These are phyloP conservation scores for Salix viminalis DNA, from an alignment of 345 rosid species.

Conservation along the genomic window DNA sequence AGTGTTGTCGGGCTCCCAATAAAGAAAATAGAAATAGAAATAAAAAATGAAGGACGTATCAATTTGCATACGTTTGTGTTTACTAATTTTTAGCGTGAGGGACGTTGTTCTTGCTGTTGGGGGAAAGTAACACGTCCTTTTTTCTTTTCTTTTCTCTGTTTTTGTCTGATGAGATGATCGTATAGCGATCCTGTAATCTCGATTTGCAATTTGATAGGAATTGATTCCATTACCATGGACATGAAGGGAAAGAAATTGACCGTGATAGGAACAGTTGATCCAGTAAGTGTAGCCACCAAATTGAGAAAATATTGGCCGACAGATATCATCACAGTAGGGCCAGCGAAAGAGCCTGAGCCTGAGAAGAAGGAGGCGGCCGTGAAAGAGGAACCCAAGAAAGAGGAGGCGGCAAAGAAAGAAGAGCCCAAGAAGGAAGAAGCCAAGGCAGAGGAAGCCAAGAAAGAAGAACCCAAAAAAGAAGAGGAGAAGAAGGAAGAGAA, in stretches of 20 bases:
- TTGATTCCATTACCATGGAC: conserved; percentile 76
- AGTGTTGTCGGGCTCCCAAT: background rate
- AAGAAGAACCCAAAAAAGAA: conserved; percentile 30
- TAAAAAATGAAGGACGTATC: background rate
- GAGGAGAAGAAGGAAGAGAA: conserved; percentile 24
- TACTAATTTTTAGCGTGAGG: background rate
- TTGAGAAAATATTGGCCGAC: conserved; percentile 78
- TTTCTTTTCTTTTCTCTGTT: background rate
- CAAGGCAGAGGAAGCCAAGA: background rate
- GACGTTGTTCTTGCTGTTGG: background rate
- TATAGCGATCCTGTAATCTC: background rate
- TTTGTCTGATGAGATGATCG: background rate
- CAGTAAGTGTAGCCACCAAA: conserved; percentile 62
- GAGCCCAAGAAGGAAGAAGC: conserved; percentile 38
- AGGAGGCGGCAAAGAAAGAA: conserved; percentile 36
- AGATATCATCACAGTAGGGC: conserved; percentile 65
- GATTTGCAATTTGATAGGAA: conserved; percentile 36
- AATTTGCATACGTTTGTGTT: background rate
- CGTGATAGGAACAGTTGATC: conserved; percentile 71
- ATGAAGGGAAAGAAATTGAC: conserved; percentile 76
- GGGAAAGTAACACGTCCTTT: background rate
- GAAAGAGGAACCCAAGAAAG: conserved; percentile 44
- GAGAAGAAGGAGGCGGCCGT: conserved; percentile 52
- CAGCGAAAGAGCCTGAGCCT: conserved; percentile 69
- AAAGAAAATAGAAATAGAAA: background rate